phyloP scores from a whole-genome alignment of 2,329 filamentous ascomycete species.

The Anthostomella pinea region DNA sequence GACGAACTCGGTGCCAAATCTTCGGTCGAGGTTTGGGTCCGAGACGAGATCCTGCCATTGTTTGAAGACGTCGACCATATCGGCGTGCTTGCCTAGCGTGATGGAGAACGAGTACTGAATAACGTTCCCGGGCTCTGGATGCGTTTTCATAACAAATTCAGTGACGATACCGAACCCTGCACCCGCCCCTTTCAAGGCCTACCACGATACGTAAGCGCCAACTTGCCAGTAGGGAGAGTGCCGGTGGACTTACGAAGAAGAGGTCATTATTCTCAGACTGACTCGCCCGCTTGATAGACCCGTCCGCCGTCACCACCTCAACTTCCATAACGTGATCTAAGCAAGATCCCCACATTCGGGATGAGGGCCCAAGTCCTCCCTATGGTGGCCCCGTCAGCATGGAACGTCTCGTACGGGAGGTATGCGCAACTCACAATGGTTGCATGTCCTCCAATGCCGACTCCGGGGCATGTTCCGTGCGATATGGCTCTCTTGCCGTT shows the following conservation, averaged over 20 bases:
- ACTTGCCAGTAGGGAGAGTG: too few species aligned
- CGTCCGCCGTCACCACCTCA: conserved; percentile 56
- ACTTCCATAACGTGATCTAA: conserved; percentile 55
- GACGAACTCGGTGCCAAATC: conserved; percentile 57
- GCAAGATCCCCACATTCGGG: conserved; percentile 56
- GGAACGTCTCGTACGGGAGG: too few species aligned
- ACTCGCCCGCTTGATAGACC: conserved; percentile 47
- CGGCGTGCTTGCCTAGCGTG: conserved; percentile 44
- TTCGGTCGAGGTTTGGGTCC: conserved; percentile 53
- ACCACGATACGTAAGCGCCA: conserved; percentile 1
- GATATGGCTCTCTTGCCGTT: conserved; percentile 55
- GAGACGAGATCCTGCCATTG: conserved; percentile 57
- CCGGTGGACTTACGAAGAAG: conserved; percentile 43
- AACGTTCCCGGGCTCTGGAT: conserved; percentile 52
- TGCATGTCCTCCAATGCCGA: conserved; percentile 58
- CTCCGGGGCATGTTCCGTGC: conserved; percentile 58
- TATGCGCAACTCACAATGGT: conserved; percentile 45
- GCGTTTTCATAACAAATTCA: conserved; percentile 54
- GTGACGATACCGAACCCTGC: conserved; percentile 57
- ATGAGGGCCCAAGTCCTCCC: conserved; percentile 57
- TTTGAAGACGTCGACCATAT: conserved; percentile 49
- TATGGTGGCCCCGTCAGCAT: conserved; percentile 25
- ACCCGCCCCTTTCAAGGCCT: conserved; percentile 55
- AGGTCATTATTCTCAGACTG: conserved; percentile 48
- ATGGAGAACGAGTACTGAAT: conserved; percentile 59